These are phyloP conservation scores for Exophiala dermatitidis DNA, from an alignment of 2,329 filamentous ascomycete species.

Conservation along the genomic window DNA sequence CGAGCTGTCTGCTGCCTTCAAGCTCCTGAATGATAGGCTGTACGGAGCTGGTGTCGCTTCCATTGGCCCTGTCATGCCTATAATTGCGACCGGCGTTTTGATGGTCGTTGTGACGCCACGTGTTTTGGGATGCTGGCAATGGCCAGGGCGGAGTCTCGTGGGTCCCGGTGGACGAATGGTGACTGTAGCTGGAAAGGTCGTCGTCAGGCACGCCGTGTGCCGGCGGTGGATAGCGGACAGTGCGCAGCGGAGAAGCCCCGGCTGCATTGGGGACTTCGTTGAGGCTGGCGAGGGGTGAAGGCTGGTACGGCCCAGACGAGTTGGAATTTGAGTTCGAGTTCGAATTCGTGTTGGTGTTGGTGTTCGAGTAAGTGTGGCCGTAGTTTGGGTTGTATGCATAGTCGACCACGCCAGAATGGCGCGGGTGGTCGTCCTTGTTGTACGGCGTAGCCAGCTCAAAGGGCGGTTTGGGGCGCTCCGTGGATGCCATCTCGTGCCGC, in stretches of 20 bases:
- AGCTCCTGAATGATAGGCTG: conserved; percentile 19
- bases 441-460: conserved; percentile 22
- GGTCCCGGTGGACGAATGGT: conserved; percentile 8
- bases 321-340: conserved; percentile 12
- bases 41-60: conserved; percentile 11
- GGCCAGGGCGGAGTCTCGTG: conserved; percentile 18
- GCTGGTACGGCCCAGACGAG: conserved; percentile 7
- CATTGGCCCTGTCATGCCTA: conserved; percentile 1
- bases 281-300: conserved; percentile 5
- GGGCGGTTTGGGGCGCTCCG: conserved; percentile 21
- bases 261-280: not conserved
- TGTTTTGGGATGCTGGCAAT: conserved; percentile 11
- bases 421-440: conserved; percentile 19
- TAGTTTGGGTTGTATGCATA: conserved; percentile 19
- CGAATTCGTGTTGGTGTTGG: conserved; percentile 9
- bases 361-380: conserved; percentile 18
- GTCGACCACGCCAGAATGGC: conserved; percentile 16
- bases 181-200: conserved; percentile 4
- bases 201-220: conserved; percentile 6
- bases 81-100: not conserved
- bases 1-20: not conserved
- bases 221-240: conserved; percentile 3
- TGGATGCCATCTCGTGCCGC: conserved; percentile 22
- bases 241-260: conserved; percentile 9
- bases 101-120: conserved; percentile 6